Evolutionary conservation across 805 yeast genomes (phyloP), one percentile per base, ranked within the genome.

Genomic region (Candida glaebosa): DNA sequence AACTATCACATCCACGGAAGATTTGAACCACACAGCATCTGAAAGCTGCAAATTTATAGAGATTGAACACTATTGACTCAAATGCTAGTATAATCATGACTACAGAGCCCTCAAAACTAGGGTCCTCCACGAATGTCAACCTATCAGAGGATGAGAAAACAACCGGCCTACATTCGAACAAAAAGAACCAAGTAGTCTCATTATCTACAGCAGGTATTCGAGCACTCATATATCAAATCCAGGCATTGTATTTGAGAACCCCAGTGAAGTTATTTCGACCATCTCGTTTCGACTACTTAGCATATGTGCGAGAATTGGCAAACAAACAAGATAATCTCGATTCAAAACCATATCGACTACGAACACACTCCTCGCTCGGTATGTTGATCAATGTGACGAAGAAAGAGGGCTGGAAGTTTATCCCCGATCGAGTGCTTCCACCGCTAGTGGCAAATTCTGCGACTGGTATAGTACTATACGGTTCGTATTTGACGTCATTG

Each of bases 261-360:
- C 83, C 83, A 1, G 84, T 88, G 34, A 90, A 91, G 65, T 71
- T 90, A 17, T 91, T 91, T 60, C 70, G 96, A 26, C 98, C 98
- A 1, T 82, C 96, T 3, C 67, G 97, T 31, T 86, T 91, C 46
- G 98, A 91, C 59, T 88, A 87, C 53, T 67, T 87, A 56, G 86
- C 86, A 5, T 76, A 81, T 41, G 78, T 84, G 1, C 63, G 89
- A 39, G 76, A 77, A 38, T 46, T 67, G 20, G 74, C 71, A 17
- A 59, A 67, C 38, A 74, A 73, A 38, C 78, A 77, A 26, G 61
- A 65, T 42, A 70, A 69, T 34, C 56, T 73, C 14, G 60, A 60
- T 30, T 51, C 65, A 14, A 72, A 73, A 46, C 80, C 82, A 1
- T 79, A 77, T 65, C 69, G 69, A 31, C 64, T 75, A 44, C 63